phyloP scores from a whole-genome alignment of 768 basidiomycete species.

The Gymnopilus dilepis region DNA sequence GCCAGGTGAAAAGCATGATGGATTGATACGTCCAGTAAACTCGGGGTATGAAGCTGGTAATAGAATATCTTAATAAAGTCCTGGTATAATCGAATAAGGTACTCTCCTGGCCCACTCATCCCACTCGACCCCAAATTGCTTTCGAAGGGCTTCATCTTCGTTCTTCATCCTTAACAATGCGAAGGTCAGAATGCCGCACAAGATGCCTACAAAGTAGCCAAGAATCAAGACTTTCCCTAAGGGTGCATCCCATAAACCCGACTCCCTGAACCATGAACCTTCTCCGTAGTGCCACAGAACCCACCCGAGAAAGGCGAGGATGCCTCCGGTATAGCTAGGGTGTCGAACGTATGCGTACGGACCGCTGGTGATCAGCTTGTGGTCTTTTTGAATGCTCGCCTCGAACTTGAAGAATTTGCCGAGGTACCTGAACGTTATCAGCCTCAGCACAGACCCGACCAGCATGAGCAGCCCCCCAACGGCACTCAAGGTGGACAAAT shows the following conservation, averaged over 20 bases:
- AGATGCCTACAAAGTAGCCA: background rate
- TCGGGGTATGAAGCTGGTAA: no score
- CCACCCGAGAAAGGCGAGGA: background rate
- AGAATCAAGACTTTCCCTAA: background rate
- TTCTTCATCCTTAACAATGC: background rate
- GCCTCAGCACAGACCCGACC: background rate
- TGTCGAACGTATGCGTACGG: constrained; percentile 1
- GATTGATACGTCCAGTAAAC: no score
- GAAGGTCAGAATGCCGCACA: background rate
- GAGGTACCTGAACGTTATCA: background rate
- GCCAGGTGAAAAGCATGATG: no score
- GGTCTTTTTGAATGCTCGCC: constrained; percentile 8
- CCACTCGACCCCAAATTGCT: background rate
- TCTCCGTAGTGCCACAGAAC: constrained; percentile 1
- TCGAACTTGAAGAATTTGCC: constrained; percentile 1
- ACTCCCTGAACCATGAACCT: constrained; percentile 7
- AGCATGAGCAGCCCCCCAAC: background rate
- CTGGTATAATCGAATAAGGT: background rate
- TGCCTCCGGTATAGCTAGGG: constrained; percentile 3
- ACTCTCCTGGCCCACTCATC: constrained; percentile 27
- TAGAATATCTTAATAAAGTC: background rate
- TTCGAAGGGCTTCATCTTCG: background rate
- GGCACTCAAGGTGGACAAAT: background rate
- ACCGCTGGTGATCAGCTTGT: background rate
- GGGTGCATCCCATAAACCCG: background rate